A percentile compares a stretch with the other conserved stretches of the same genome.
Conservation (phyloP, 192 early-diverging fungal genomes). For the Coemansia sp. region DNA sequence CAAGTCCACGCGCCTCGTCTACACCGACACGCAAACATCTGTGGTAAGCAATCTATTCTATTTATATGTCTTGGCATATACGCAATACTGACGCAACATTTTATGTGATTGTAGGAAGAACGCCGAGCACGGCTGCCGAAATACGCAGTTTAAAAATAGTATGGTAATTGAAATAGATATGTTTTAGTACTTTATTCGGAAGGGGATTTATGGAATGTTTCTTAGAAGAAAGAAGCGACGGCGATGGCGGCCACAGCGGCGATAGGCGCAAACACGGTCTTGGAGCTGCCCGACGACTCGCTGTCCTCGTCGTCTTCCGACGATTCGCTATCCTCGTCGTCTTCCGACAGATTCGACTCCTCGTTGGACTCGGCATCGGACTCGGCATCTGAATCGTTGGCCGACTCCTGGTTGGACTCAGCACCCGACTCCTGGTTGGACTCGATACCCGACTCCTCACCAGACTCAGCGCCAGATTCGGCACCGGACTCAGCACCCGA, state of each 20-base stretch:
- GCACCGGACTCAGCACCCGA: too few relatives aligned
- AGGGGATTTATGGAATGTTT: not conserved
- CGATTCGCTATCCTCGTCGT: not conserved
- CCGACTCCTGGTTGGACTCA: not conserved
- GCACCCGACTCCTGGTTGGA: too few relatives aligned
- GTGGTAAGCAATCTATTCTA: conserved; percentile 38
- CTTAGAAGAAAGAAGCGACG: conserved; percentile 49
- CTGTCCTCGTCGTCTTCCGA: not conserved
- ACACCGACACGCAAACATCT: conserved; percentile 30
- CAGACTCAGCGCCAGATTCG: too few relatives aligned
- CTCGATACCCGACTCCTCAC: too few relatives aligned
- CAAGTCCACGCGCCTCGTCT: conserved; percentile 35
- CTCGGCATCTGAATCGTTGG: not conserved
- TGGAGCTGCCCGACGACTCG: conserved; percentile 10
- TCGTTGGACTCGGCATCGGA: not conserved
- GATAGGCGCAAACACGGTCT: conserved; percentile 24
- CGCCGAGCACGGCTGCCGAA: conserved; percentile 33
- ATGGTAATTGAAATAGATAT: too few relatives aligned
- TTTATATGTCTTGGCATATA: not conserved
- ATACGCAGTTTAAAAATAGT: conserved; percentile 16
- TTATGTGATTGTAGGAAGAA: conserved; percentile 35
- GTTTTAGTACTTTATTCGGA: not conserved
- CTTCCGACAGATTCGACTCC: conserved; percentile 1
- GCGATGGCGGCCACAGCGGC: conserved; percentile 35
- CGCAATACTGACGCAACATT: not conserved